Base-by-base conservation (phyloP, 2,329 filamentous ascomycete genomes). In the Sarocladiaceae sp. region DNA sequence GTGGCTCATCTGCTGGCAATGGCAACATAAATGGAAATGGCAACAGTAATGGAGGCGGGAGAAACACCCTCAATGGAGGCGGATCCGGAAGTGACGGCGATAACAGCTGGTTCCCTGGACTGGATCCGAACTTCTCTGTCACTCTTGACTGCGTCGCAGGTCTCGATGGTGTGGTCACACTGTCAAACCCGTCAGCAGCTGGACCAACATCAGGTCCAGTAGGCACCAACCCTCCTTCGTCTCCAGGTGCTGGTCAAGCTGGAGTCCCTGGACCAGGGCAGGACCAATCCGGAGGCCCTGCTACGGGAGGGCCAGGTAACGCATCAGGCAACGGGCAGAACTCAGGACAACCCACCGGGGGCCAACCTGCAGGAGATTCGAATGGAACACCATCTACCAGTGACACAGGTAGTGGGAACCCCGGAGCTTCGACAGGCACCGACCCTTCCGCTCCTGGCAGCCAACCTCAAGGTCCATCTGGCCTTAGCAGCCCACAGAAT, bases 111-210 rank as follows among this genome's bases (percentile, higher is more conserved):
- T 33, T 48, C 22, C 44, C 44, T 20, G 44, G 26, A 20, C 12
- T 31, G 44, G 44, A 48, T 17, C 44, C 44, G n/a, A n/a, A 48
- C n/a, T 18, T 33, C 23, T 48, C 44, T 12, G 26, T 33, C 17
- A 48, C 44, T 31, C 44, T 48, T 29, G 44, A 48, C 26, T 48
- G 44, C 26, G 33, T 28, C 23, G 44, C 44, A 31, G 44, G 44
- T n/a, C 44, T 48, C 10, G 44, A 48, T 48, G 44, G 44, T 4
- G 44, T 48, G 17, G 44, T 48, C n/a, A 48, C 44, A 13, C 44
- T 48, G 6, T 48, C 44, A 2, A 31, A 22, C 20, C 44, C 44
- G 22, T 48, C 28, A 3, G 44, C 28, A 18, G 44, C 44, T 31
- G 25, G 26, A 11, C 28, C 44, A 18, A 48, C 44, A 20, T 28